Evolutionary conservation across 805 yeast genomes (phyloP).

Genomic region (Pichia thaimueangensis): DNA sequence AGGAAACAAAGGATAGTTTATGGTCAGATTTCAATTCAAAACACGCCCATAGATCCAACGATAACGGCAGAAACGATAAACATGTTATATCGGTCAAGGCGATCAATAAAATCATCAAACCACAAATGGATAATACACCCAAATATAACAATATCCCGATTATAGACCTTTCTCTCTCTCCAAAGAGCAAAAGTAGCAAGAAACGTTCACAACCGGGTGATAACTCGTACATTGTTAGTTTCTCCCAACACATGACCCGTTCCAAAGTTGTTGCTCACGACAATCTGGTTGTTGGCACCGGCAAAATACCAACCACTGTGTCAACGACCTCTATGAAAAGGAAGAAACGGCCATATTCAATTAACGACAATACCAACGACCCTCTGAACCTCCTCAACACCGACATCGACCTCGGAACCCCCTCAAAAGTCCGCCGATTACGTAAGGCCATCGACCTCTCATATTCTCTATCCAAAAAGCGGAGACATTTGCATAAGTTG

Average conservation of each 20-base stretch:
- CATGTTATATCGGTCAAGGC: background rate
- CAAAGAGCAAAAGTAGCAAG: background rate
- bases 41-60: background rate
- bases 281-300: background rate
- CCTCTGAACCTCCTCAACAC: conserved; percentile 1
- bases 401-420: background rate
- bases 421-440: conserved; percentile 4
- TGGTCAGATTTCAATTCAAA: conserved; percentile 26
- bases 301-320: background rate
- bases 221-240: background rate
- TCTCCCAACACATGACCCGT: conserved; percentile 8
- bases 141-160: too few relatives aligned
- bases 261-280: conserved; percentile 6
- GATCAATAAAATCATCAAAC: background rate
- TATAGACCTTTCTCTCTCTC: background rate
- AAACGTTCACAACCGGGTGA: conserved; percentile 4
- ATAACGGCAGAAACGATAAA: background rate
- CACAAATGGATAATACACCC: too few relatives aligned
- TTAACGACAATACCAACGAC: background rate
- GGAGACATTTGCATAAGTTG: background rate
- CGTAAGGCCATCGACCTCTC: conserved; percentile 2
- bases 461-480: background rate
- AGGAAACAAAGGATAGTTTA: conserved; percentile 23
- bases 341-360: background rate
- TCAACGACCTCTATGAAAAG: background rate